A percentile compares a stretch with the other conserved stretches of the same genome.
Conservation (phyloP, 2,329 filamentous ascomycete genomes). For the Trichoderma atrobrunneum region DNA sequence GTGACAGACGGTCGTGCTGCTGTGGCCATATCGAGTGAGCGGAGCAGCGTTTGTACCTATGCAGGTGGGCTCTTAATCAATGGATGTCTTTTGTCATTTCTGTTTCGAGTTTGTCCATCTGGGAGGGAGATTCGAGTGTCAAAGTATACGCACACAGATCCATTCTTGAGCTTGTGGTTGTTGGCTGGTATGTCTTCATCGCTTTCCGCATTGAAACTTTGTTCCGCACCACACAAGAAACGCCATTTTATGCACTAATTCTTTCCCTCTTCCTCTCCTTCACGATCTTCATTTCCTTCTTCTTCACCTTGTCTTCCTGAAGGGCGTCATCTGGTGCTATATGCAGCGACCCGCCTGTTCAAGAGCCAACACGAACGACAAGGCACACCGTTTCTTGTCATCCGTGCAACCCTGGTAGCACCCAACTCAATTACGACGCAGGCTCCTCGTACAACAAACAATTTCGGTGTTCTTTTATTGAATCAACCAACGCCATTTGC, state of each 20-base stretch:
- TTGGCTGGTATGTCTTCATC: not conserved
- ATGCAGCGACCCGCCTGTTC: not conserved
- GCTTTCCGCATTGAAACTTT: conserved; percentile 3
- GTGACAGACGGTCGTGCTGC: conserved; percentile 10
- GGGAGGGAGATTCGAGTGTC: not conserved
- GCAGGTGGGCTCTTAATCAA: conserved; percentile 3
- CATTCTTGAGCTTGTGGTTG: not conserved
- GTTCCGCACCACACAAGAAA: not conserved
- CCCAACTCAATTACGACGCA: conserved; percentile 10
- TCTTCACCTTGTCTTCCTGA: not conserved
- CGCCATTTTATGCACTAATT: not conserved
- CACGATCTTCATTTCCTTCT: not conserved
- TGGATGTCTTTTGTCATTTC: not conserved
- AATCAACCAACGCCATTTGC: not conserved
- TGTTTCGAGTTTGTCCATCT: not conserved
- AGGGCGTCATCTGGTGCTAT: not conserved
- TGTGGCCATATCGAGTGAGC: not conserved
- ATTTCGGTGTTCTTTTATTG: not conserved
- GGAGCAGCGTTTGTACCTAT: not conserved
- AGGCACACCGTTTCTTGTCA: not conserved
- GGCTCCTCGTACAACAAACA: conserved; percentile 4
- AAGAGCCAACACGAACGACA: not conserved
- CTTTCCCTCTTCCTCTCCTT: not conserved
- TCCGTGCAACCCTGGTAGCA: not conserved
- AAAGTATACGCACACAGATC: not conserved